Evolutionary conservation across 371 early-diverging fungal genomes (phyloP).

Genomic region (Blastocladiella emersonii): DNA sequence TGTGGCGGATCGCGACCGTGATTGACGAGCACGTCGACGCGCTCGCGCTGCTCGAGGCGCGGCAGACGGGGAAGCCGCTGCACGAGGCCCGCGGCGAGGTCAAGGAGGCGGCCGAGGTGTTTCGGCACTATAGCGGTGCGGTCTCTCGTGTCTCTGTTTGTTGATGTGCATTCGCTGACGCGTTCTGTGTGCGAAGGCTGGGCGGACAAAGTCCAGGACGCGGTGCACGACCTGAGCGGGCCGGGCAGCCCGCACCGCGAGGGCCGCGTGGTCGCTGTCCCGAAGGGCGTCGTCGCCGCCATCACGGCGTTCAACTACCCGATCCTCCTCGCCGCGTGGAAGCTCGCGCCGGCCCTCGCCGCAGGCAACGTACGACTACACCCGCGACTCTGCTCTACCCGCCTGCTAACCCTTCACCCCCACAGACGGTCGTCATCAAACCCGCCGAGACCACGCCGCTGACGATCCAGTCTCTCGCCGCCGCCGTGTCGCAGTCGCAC

Average conservation of each 20-base stretch:
- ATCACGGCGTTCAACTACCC: constrained; percentile 72
- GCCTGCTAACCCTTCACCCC: background rate
- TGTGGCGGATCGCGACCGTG: constrained; percentile 54
- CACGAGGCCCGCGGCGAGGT: constrained; percentile 36
- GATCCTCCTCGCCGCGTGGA: constrained; percentile 64
- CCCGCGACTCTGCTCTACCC: background rate
- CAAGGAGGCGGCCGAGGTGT: constrained; percentile 45
- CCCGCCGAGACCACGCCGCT: constrained; percentile 52
- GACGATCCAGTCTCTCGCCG: constrained; percentile 28
- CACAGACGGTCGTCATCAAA: constrained; percentile 40
- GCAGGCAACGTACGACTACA: constrained; percentile 27
- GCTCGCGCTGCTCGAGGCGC: constrained; percentile 63
- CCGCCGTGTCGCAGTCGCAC: constrained; percentile 26
- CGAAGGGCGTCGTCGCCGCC: constrained; percentile 64
- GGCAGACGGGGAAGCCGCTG: constrained; percentile 73
- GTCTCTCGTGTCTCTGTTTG: constrained; percentile 32
- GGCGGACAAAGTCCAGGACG: constrained; percentile 63
- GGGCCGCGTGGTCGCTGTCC: constrained; percentile 8
- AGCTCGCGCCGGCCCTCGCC: constrained; percentile 73
- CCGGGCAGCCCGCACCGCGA: no score
- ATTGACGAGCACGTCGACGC: constrained; percentile 54
- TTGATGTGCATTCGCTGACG: background rate
- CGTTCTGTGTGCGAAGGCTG: constrained; percentile 14
- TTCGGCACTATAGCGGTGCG: constrained; percentile 59
- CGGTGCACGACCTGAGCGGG: constrained; percentile 12